Evolutionary conservation across 176 grass and related monocot genomes (phyloP).

Genomic region (Aegilops speltoides): DNA sequence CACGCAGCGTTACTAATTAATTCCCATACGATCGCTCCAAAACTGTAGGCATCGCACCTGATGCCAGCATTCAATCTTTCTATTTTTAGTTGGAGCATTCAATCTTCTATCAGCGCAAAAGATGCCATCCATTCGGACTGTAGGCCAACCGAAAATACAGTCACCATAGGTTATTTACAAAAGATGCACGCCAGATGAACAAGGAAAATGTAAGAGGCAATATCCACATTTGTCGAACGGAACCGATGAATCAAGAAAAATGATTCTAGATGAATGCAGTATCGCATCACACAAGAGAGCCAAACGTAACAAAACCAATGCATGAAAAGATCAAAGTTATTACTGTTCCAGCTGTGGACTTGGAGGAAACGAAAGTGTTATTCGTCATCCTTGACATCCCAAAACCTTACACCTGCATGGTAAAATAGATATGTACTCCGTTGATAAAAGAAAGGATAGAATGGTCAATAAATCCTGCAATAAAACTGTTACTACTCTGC

Average conservation of each 20-base stretch:
- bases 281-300: not conserved
- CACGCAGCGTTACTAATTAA: conserved; percentile 65
- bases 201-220: conserved; percentile 15
- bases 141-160: conserved; percentile 32
- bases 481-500: not conserved
- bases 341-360: conserved; percentile 93
- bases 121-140: conserved; percentile 95
- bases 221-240: not conserved
- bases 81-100: not conserved
- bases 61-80: conserved; percentile 24
- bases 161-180: not conserved
- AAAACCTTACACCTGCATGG: conserved; percentile 84
- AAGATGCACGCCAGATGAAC: not conserved
- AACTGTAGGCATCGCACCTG: conserved; percentile 93
- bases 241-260: not conserved
- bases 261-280: not conserved
- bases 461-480: conserved; percentile 15
- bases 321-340: conserved; percentile 26
- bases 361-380: conserved; percentile 87
- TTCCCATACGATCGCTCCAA: conserved; percentile 86
- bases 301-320: not conserved
- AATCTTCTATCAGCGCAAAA: not conserved
- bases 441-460: not conserved
- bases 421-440: conserved; percentile 12
- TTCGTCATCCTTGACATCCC: conserved; percentile 97